phyloP scores from a whole-genome alignment of 2,329 filamentous ascomycete genomes.

The Sporothrix pseudoabietina region DNA sequence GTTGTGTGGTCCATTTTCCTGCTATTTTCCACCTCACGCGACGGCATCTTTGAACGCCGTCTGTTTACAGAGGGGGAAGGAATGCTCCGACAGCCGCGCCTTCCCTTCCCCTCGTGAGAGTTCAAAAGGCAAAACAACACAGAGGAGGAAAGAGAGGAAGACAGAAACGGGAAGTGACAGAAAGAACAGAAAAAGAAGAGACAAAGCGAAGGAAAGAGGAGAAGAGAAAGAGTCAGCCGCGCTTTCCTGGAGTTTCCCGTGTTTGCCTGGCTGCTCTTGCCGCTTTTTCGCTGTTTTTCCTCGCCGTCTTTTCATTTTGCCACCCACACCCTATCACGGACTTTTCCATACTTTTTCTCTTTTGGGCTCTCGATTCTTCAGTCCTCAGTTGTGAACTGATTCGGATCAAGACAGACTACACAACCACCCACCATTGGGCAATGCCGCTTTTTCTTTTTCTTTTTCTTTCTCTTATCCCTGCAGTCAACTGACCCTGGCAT shows the following conservation, averaged over 20 bases:
- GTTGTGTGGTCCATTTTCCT: not conserved
- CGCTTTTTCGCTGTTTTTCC: not conserved
- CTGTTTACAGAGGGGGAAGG: not conserved
- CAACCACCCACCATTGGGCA: not conserved
- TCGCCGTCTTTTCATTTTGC: not conserved
- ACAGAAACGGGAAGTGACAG: not conserved
- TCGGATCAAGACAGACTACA: not conserved
- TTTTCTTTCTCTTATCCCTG: not conserved
- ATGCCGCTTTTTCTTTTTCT: not conserved
- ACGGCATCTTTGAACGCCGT: conserved; percentile 18
- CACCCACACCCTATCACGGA: not conserved
- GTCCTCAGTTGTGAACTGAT: conserved; percentile 6
- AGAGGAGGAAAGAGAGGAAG: not conserved
- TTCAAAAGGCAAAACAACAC: not conserved
- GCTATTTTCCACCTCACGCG: not conserved
- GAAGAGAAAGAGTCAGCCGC: not conserved
- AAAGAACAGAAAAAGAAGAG: not conserved
- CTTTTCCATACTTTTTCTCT: not conserved
- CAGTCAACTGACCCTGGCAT: not conserved
- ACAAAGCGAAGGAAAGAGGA: not conserved
- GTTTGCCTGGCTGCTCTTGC: not conserved
- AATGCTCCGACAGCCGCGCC: not conserved
- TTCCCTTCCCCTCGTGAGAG: not conserved
- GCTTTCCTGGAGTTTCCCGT: conserved; percentile 7
- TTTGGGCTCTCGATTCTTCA: not conserved